phyloP scores from a whole-genome alignment of 2,329 filamentous ascomycete genomes.

The Paraphoma sp. region DNA sequence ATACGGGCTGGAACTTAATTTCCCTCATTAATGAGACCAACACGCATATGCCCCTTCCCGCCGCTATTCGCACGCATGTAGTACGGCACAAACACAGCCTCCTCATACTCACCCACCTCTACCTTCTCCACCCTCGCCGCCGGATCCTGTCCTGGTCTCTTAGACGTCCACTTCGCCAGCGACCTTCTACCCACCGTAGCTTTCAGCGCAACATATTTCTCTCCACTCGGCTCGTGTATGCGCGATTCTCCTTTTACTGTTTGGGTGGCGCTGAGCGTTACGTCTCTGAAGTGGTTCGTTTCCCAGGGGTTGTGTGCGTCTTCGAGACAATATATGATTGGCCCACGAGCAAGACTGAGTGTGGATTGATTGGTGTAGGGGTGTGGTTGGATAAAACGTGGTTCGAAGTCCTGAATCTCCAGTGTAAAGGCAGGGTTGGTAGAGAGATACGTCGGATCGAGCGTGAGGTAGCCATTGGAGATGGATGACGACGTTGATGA shows the following conservation, averaged over 20 bases:
- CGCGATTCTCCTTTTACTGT: slow-evolving; percentile 2
- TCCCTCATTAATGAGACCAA: slow-evolving; percentile 4
- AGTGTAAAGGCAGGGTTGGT: slow-evolving; percentile 51
- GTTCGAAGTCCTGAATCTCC: slow-evolving; percentile 51
- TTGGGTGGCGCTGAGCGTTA: slow-evolving; percentile 4
- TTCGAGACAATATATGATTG: slow-evolving; percentile 14
- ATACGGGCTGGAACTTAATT: background rate
- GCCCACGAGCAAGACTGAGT: slow-evolving; percentile 43
- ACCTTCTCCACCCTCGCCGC: background rate
- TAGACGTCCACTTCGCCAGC: slow-evolving; percentile 1
- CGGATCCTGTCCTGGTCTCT: background rate
- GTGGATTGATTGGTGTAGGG: slow-evolving; percentile 64
- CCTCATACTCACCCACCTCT: slow-evolving; percentile 1
- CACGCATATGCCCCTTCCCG: slow-evolving; percentile 13
- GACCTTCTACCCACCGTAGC: slow-evolving; percentile 5
- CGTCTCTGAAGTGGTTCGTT: slow-evolving; percentile 13
- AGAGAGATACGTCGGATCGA: background rate
- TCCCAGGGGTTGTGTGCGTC: slow-evolving; percentile 13
- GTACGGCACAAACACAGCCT: slow-evolving; percentile 13
- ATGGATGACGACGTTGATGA: background rate
- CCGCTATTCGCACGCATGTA: slow-evolving; percentile 14
- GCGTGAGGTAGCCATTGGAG: background rate
- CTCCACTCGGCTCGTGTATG: slow-evolving; percentile 3
- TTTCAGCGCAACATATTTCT: slow-evolving; percentile 8
- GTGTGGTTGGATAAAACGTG: slow-evolving; percentile 60